A percentile compares a stretch with the other conserved stretches of the same genome.
These are phyloP conservation scores for Mycena chlorophos DNA, from an alignment of 768 basidiomycete species.

Conservation along the genomic window DNA sequence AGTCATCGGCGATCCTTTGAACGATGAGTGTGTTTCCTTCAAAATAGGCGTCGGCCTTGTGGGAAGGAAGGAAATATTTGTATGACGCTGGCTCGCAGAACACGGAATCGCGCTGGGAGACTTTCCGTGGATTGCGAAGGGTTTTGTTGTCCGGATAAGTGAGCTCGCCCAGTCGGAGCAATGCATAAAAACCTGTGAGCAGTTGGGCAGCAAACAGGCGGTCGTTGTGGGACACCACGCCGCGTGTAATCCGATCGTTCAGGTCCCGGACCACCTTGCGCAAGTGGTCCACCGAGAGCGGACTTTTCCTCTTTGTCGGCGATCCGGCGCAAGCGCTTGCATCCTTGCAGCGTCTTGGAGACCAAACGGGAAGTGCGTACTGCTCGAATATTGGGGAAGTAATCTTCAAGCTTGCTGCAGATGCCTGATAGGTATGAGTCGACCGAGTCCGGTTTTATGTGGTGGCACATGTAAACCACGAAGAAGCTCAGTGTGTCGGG, in stretches of 20 bases:
- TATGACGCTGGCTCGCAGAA: background rate
- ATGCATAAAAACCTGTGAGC: constrained; percentile 30
- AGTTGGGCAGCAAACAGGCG: constrained; percentile 30
- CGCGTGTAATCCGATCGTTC: background rate
- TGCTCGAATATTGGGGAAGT: constrained; percentile 33
- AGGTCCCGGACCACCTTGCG: background rate
- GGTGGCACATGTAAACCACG: constrained; percentile 35
- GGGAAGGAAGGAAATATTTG: constrained; percentile 33
- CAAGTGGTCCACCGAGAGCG: constrained; percentile 26
- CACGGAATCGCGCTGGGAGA: constrained; percentile 23
- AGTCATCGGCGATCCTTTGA: background rate
- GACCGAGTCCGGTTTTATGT: constrained; percentile 39
- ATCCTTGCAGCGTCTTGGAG: constrained; percentile 31
- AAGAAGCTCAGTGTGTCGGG: constrained; percentile 37
- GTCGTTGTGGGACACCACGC: constrained; percentile 32
- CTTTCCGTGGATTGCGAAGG: constrained; percentile 22
- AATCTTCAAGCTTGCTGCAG: constrained; percentile 34
- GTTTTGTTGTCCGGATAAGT: constrained; percentile 25
- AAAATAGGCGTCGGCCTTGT: constrained; percentile 39
- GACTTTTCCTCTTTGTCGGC: constrained; percentile 27
- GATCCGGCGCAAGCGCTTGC: constrained; percentile 23
- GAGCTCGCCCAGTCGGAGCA: constrained; percentile 37
- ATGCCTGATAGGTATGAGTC: constrained; percentile 42
- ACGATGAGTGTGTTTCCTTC: constrained; percentile 28
- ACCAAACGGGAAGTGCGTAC: constrained; percentile 10